These are phyloP conservation scores for Mycena epipterygia DNA, from an alignment of 768 basidiomycete species.

Conservation along the genomic window DNA sequence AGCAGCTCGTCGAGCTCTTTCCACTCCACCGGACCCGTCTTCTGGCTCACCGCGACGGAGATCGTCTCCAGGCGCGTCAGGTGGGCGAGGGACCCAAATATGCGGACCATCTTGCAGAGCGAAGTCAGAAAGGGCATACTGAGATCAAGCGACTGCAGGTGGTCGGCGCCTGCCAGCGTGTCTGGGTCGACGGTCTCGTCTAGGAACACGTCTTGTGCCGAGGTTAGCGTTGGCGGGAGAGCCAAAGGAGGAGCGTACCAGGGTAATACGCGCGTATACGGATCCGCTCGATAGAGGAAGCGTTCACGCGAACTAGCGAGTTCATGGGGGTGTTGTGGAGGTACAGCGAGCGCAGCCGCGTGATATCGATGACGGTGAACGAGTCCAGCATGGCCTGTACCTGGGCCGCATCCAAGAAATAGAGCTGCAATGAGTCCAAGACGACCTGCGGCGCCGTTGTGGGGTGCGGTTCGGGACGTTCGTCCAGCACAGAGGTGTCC, in stretches of 20 bases:
- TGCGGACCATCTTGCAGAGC: slow-evolving; percentile 9
- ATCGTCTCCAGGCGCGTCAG: slow-evolving; percentile 10
- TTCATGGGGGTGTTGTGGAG: slow-evolving; percentile 30
- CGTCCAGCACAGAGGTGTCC: background rate
- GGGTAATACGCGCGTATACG: slow-evolving; percentile 20
- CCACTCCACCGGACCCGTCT: slow-evolving; percentile 8
- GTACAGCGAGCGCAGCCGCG: slow-evolving; percentile 16
- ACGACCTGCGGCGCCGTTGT: background rate
- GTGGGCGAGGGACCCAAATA: slow-evolving; percentile 3
- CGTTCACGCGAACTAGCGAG: slow-evolving; percentile 8
- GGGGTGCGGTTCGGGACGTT: background rate
- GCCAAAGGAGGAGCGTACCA: background rate
- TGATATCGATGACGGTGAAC: slow-evolving; percentile 24
- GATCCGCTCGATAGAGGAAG: slow-evolving; percentile 5
- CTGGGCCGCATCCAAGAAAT: slow-evolving; percentile 12
- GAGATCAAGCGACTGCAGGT: slow-evolving; percentile 20
- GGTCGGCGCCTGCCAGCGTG: slow-evolving; percentile 11
- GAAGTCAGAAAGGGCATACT: slow-evolving; percentile 14
- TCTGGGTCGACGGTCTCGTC: background rate
- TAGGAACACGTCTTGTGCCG: background rate
- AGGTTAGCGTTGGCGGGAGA: background rate
- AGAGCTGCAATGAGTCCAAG: slow-evolving; percentile 23
- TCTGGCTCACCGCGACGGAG: slow-evolving; percentile 20
- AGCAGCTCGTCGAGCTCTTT: slow-evolving; percentile 21
- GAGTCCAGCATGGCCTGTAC: slow-evolving; percentile 5